These are phyloP conservation scores for Aspergillus costaricaensis DNA, from an alignment of 2,329 filamentous ascomycete species.

Conservation along the genomic window DNA sequence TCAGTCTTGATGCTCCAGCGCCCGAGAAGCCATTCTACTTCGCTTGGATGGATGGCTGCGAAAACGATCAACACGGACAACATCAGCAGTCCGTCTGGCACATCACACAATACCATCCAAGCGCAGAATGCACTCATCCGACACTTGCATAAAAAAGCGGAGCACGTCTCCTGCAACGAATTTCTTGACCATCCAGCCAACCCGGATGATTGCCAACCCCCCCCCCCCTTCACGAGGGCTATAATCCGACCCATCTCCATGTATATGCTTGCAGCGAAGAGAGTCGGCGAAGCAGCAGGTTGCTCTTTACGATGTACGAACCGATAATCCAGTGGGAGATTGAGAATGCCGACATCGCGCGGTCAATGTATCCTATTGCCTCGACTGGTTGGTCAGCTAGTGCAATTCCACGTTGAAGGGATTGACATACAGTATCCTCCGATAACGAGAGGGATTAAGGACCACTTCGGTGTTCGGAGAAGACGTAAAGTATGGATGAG, in stretches of 20 bases:
- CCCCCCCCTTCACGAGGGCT: slow-evolving; percentile 22
- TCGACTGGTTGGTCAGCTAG: slow-evolving; percentile 44
- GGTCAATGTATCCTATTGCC: slow-evolving; percentile 54
- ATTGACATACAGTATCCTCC: not conserved
- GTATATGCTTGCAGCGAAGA: slow-evolving; percentile 33
- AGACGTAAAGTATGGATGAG: not conserved
- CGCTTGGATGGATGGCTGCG: slow-evolving; percentile 27
- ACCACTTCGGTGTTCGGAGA: not conserved
- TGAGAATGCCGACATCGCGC: slow-evolving; percentile 46
- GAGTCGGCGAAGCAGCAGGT: slow-evolving; percentile 26
- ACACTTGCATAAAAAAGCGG: slow-evolving; percentile 34
- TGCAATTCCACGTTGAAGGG: not conserved
- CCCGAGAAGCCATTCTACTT: slow-evolving; percentile 26
- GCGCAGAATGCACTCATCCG: slow-evolving; percentile 18
- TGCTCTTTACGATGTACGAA: slow-evolving; percentile 30
- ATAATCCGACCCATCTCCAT: slow-evolving; percentile 30
- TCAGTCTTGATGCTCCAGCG: slow-evolving; percentile 18
- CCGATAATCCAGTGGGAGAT: slow-evolving; percentile 26
- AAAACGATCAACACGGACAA: slow-evolving; percentile 27
- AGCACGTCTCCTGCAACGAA: slow-evolving; percentile 33
- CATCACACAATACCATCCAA: not conserved
- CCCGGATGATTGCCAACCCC: slow-evolving; percentile 22
- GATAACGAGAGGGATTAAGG: not conserved
- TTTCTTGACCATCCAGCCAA: slow-evolving; percentile 31
- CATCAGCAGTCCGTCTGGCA: slow-evolving; percentile 31